phyloP scores from a whole-genome alignment of 441 rosid genomes.

The Pelargonium australe region DNA sequence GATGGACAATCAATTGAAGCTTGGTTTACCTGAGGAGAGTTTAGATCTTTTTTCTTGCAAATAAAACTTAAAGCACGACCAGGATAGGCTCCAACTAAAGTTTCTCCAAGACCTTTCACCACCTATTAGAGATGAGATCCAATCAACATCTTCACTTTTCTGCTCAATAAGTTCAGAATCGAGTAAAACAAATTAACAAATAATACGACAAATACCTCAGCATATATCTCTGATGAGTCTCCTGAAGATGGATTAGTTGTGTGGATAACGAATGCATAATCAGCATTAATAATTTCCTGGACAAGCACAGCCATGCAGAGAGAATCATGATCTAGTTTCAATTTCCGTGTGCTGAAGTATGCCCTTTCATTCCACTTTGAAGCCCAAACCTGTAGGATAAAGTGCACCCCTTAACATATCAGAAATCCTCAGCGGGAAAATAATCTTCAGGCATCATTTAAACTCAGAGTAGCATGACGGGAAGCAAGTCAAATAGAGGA shows the following conservation, averaged over 20 bases:
- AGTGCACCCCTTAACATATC: constrained; percentile 13
- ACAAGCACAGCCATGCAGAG: constrained; percentile 98
- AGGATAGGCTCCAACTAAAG: constrained; percentile 97
- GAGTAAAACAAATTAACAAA: not conserved
- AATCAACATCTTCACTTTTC: constrained; percentile 17
- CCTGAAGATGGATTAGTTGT: constrained; percentile 96
- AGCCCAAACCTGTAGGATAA: constrained; percentile 83
- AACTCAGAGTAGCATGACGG: not conserved
- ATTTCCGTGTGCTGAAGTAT: constrained; percentile 83
- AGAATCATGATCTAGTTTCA: constrained; percentile 80
- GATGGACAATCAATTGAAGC: constrained; percentile 7
- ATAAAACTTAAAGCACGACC: constrained; percentile 93
- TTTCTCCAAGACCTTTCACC: constrained; percentile 95
- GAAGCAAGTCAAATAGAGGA: not conserved
- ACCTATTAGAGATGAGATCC: constrained; percentile 39
- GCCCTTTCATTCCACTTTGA: constrained; percentile 99
- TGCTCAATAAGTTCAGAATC: constrained; percentile 11
- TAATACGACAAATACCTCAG: constrained; percentile 52
- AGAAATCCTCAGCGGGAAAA: constrained; percentile 8
- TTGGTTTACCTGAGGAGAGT: constrained; percentile 64
- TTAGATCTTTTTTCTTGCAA: constrained; percentile 65
- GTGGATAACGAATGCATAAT: constrained; percentile 96
- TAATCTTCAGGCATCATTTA: not conserved
- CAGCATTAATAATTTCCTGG: constrained; percentile 92
- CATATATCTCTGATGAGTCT: constrained; percentile 86